Base-by-base conservation (phyloP, 73 alveolate species). In the Tetrahymena elliotti region DNA sequence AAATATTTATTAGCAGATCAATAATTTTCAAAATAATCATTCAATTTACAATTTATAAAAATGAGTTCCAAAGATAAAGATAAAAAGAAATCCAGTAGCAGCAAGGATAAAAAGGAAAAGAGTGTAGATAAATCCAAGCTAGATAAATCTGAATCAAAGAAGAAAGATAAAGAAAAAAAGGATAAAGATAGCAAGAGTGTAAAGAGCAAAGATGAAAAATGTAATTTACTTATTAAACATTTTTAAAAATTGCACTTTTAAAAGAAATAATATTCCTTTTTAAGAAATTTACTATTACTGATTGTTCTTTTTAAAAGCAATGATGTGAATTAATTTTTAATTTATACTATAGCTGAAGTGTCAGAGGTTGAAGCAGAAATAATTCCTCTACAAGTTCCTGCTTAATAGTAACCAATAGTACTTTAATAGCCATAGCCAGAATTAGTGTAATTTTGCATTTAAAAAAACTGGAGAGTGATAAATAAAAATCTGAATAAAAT, bases 51-150 rank as follows among this genome's bases (percentile, higher is more conserved):
- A 47, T 6, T 47, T 47, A 47, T 15, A 22, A 4, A 68, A 68
- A 68, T 68, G 88, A 68, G 88, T 11, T 68, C 88, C 6, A 68
- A 68, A 24, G 88, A 68, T 10, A 35, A 94, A 94, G 96, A 94
- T 37, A 94, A 94, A 83, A 83, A 93, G 15, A 12, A 94, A 83
- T 68, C 96, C 13, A 68, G 94, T 38, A 94, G 96, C 84, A 93
- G 92, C 34, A 94, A 94, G 38, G 54, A 83, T 9, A 94, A 84
- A 33, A 94, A 94, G 92, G 93, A 94, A 38, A 83, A 94, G 93
- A 83, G 93, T 35, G 94, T 54, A 22, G 94, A 41, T 84, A 93
- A 94, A 31, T 68, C 88, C 11, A 68, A 68, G 88, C 36, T 68
- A 31, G 94, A 94, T 22, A 83, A 37, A 33, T 53, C 96, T 83